Evolutionary conservation across 1,284 basidiomycete genomes (phyloP).

Genomic region (Mycosarcoma maydis): DNA sequence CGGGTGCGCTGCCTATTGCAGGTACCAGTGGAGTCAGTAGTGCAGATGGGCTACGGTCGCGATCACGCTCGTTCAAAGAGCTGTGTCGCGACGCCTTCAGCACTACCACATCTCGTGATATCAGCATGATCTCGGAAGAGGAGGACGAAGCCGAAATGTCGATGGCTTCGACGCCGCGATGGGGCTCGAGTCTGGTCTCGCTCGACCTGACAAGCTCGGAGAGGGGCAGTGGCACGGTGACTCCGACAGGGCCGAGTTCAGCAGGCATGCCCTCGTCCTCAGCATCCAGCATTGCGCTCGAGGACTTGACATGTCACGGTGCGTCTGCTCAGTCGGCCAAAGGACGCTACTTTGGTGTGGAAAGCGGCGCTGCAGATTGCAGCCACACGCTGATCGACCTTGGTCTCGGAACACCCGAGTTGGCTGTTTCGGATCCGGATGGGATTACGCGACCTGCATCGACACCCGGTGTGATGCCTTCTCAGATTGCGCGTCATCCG

Average conservation of each 20-base stretch:
- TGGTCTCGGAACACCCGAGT: conserved; percentile 23
- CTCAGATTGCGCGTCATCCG: conserved; percentile 37
- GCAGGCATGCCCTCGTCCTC: conserved; percentile 1
- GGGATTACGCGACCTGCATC: conserved; percentile 37
- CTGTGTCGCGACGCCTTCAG: conserved; percentile 32
- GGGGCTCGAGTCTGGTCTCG: conserved; percentile 26
- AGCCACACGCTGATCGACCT: conserved; percentile 39
- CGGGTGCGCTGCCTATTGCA: conserved; percentile 28
- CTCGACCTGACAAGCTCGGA: conserved; percentile 23
- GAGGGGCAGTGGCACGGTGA: conserved; percentile 25
- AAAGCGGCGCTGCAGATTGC: not conserved
- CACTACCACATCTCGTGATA: conserved; percentile 13
- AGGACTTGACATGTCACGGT: conserved; percentile 12
- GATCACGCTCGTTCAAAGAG: conserved; percentile 41
- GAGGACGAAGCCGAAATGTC: conserved; percentile 25
- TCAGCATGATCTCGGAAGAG: conserved; percentile 27
- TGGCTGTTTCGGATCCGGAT: conserved; percentile 29
- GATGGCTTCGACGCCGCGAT: conserved; percentile 19
- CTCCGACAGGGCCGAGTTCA: conserved; percentile 22
- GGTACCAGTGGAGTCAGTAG: conserved; percentile 12
- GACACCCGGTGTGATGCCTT: conserved; percentile 34
- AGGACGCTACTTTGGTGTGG: conserved; percentile 30
- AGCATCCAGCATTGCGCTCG: conserved; percentile 20
- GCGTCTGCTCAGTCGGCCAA: conserved; percentile 5
- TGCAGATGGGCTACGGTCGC: conserved; percentile 26